A percentile compares a stretch with the other conserved stretches of the same genome.
phyloP scores from a whole-genome alignment of 2,329 filamentous ascomycete genomes.

The Diplodia seriata region DNA sequence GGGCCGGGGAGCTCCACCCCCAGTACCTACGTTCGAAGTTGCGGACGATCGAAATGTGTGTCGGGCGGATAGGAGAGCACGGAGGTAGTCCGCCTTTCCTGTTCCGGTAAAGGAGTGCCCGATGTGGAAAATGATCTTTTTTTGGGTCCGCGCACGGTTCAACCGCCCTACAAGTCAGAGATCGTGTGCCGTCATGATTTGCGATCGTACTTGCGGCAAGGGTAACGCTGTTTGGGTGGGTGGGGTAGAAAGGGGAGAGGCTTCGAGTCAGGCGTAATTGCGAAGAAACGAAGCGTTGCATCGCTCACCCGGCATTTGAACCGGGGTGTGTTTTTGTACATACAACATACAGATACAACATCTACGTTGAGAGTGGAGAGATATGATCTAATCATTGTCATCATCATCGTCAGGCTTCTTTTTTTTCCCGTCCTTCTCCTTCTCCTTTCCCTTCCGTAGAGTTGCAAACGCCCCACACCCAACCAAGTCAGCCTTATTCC shows the following conservation, averaged over 20 bases:
- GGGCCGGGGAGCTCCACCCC: not conserved
- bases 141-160: not conserved
- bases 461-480: too few relatives aligned
- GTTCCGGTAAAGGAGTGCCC: not conserved
- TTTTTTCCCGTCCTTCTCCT: not conserved
- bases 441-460: too few relatives aligned
- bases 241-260: not conserved
- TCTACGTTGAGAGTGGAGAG: not conserved
- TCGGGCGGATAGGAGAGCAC: not conserved
- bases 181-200: not conserved
- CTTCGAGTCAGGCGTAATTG: too few relatives aligned
- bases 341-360: not conserved
- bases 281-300: not conserved
- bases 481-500: too few relatives aligned
- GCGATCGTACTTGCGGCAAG: not conserved
- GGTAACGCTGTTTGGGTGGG: not conserved
- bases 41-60: conserved; percentile 1
- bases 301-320: not conserved
- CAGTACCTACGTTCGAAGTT: conserved; percentile 8
- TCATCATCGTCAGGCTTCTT: not conserved
- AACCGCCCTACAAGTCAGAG: not conserved
- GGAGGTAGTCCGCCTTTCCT: not conserved
- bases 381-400: not conserved
- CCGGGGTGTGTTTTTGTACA: not conserved
- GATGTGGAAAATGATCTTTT: not conserved